These are phyloP conservation scores for Didymella lethalis DNA, from an alignment of 2,329 filamentous ascomycete genomes.

Conservation along the genomic window DNA sequence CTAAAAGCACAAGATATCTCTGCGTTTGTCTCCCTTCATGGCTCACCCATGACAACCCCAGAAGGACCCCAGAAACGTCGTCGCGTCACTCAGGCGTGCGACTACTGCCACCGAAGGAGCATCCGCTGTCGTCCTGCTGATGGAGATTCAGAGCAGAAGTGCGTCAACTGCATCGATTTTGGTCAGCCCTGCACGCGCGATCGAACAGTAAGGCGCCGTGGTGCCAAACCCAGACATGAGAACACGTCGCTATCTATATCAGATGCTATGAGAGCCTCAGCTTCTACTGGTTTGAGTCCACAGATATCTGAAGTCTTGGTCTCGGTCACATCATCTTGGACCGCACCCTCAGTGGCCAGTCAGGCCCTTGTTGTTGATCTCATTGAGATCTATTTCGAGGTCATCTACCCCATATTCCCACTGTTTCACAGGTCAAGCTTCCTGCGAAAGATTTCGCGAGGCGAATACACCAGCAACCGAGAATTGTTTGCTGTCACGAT, in stretches of 20 bases:
- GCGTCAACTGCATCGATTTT: slow-evolving; percentile 19
- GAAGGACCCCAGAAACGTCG: background rate
- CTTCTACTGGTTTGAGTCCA: background rate
- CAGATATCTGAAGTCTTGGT: background rate
- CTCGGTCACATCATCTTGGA: background rate
- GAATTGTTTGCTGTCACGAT: slow-evolving; percentile 14
- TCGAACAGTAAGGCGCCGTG: slow-evolving; percentile 12
- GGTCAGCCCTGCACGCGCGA: slow-evolving; percentile 17
- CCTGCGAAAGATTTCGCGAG: background rate
- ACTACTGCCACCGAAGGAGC: slow-evolving; percentile 60
- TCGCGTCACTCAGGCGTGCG: slow-evolving; percentile 34
- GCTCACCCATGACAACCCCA: background rate
- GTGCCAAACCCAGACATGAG: background rate
- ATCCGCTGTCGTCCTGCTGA: slow-evolving; percentile 53
- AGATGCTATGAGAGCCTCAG: background rate
- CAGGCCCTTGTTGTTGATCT: background rate
- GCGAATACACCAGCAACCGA: slow-evolving; percentile 6
- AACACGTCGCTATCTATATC: background rate
- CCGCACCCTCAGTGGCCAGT: background rate
- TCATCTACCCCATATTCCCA: slow-evolving; percentile 1
- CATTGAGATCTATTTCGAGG: background rate
- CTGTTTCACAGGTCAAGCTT: background rate
- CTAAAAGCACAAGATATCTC: background rate
- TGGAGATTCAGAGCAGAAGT: background rate
- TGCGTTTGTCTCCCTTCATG: background rate